phyloP scores from a whole-genome alignment of 2,329 filamentous ascomycete genomes.

The Xylaria sp. region DNA sequence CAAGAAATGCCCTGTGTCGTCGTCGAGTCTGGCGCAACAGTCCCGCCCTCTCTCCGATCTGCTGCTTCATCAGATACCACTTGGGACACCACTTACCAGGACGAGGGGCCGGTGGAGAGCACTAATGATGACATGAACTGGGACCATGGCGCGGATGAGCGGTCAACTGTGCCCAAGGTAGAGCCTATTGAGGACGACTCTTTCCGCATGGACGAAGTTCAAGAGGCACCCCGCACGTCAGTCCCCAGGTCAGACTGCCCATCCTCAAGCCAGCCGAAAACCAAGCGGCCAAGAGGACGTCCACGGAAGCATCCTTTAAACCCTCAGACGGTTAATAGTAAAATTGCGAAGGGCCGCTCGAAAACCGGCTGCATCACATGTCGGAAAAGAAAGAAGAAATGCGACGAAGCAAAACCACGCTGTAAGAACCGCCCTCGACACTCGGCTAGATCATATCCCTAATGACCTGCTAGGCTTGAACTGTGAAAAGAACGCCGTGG shows the following conservation, averaged over 20 bases:
- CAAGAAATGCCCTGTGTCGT: conserved; percentile 55
- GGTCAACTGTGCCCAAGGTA: conserved; percentile 63
- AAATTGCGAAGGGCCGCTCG: conserved; percentile 80
- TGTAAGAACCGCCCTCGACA: conserved; percentile 55
- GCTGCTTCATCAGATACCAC: conserved; percentile 60
- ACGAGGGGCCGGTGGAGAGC: conserved; percentile 50
- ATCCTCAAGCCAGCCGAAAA: conserved; percentile 53
- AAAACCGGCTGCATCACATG: conserved; percentile 76
- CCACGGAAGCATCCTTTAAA: conserved; percentile 83
- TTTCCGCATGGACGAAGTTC: conserved; percentile 64
- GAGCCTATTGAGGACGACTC: conserved; percentile 68
- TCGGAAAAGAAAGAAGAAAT: conserved; percentile 77
- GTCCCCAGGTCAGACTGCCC: conserved; percentile 40
- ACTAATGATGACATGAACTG: conserved; percentile 57
- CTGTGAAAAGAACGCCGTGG: conserved; percentile 92
- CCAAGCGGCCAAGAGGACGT: conserved; percentile 78
- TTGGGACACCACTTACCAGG: conserved; percentile 57
- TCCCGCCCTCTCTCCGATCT: conserved; percentile 58
- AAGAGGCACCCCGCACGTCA: conserved; percentile 55
- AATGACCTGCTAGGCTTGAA: conserved; percentile 71
- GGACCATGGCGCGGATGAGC: conserved; percentile 60
- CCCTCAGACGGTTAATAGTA: conserved; percentile 67
- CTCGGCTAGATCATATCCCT: conserved; percentile 4
- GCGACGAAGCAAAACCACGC: conserved; percentile 74
- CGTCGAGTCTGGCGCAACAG: conserved; percentile 53